Evolutionary conservation across 305 asterid genomes (phyloP).

Genomic region (Solanum hybrid): DNA sequence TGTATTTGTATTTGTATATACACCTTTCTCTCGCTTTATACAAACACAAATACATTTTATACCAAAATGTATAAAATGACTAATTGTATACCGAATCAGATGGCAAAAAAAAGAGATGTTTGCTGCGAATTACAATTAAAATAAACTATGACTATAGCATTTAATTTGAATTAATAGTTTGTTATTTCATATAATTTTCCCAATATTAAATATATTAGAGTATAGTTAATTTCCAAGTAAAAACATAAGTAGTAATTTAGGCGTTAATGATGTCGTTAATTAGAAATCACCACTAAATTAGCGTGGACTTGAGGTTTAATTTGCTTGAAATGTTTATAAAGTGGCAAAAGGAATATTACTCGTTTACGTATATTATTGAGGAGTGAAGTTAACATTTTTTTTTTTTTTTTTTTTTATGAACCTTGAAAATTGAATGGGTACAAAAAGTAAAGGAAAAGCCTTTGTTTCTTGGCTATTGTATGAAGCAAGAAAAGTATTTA

Average conservation of each 20-base stretch:
- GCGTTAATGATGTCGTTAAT: not conserved
- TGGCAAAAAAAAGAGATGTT: too few relatives aligned
- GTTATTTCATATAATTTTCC: too few relatives aligned
- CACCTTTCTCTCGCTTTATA: too few relatives aligned
- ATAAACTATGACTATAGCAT: too few relatives aligned
- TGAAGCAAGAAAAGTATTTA: not conserved
- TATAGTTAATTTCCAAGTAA: not conserved
- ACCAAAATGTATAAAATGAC: too few relatives aligned
- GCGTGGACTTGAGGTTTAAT: not conserved
- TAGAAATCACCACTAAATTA: not conserved
- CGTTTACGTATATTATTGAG: not conserved
- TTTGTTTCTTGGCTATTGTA: not conserved
- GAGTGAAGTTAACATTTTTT: not conserved
- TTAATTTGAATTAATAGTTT: too few relatives aligned
- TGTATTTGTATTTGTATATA: too few relatives aligned
- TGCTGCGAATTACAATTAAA: too few relatives aligned
- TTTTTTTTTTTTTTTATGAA: not conserved
- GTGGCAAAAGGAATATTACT: not conserved
- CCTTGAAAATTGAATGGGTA: not conserved
- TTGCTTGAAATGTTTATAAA: slow-evolving; percentile 4
- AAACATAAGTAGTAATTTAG: not conserved
- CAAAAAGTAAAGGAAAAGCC: not conserved
- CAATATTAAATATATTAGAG: not conserved
- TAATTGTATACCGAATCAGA: too few relatives aligned
- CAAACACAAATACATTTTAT: too few relatives aligned